phyloP scores from a whole-genome alignment of 495 filamentous ascomycete species.

The Physcia stellaris region DNA sequence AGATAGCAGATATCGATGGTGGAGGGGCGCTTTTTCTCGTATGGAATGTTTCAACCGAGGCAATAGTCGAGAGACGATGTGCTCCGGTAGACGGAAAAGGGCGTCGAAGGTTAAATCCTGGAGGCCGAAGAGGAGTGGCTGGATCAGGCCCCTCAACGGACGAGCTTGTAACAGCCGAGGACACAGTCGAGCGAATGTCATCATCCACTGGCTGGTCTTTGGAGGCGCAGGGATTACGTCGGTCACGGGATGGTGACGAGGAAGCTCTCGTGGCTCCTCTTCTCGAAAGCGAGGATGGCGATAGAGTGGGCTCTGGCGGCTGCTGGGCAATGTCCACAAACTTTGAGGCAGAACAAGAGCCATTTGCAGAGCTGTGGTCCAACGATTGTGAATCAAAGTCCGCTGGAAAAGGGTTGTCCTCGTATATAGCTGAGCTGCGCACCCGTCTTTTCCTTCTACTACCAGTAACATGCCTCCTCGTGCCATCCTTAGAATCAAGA shows the following conservation, averaged over 20 bases:
- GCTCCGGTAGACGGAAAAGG: slow-evolving; percentile 48
- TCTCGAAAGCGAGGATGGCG: slow-evolving; percentile 10
- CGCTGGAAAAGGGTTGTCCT: slow-evolving; percentile 14
- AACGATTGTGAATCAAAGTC: slow-evolving; percentile 10
- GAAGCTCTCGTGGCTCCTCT: slow-evolving; percentile 9
- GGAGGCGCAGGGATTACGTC: slow-evolving; percentile 1
- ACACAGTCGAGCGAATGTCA: slow-evolving; percentile 20
- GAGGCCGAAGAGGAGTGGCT: slow-evolving; percentile 7
- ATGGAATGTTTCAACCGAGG: slow-evolving; percentile 47
- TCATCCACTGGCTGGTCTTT: slow-evolving; percentile 17
- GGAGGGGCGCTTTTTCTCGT: slow-evolving; percentile 28
- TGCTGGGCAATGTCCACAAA: slow-evolving; percentile 14
- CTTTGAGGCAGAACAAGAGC: slow-evolving; percentile 10
- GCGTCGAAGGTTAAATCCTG: slow-evolving; percentile 26
- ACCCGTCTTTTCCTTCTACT: slow-evolving; percentile 17
- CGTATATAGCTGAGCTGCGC: slow-evolving; percentile 14
- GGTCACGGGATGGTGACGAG: slow-evolving; percentile 9
- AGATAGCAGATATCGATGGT: slow-evolving; percentile 25
- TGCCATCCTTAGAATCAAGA: slow-evolving; percentile 13
- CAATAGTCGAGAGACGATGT: slow-evolving; percentile 63
- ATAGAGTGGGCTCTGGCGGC: slow-evolving; percentile 2
- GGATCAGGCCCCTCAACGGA: slow-evolving; percentile 11
- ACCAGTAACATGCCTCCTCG: slow-evolving; percentile 11
- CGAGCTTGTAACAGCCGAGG: slow-evolving; percentile 7
- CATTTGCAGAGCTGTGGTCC: slow-evolving; percentile 6